Percentiles rank a stretch among this genome's conserved stretches.
Evolutionary conservation across 768 basidiomycete species (phyloP).

Genomic region (Podaxis mareebaensis): DNA sequence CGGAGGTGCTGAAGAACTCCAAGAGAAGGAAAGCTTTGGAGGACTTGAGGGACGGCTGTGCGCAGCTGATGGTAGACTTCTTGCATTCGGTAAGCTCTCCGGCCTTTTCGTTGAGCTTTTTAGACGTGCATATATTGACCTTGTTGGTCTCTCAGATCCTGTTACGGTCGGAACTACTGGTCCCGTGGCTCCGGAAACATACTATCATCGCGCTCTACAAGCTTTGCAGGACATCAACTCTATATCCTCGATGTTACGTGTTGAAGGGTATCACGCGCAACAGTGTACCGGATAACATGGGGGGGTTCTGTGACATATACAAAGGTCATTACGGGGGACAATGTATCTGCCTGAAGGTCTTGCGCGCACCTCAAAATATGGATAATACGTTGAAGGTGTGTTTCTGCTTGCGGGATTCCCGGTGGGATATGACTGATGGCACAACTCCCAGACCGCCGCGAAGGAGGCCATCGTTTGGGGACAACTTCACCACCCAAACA

Average conservation of each 20-base stretch:
- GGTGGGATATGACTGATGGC: no score
- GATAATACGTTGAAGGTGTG: neutral
- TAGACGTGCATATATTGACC: no score
- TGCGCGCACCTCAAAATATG: neutral
- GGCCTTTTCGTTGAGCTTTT: no score
- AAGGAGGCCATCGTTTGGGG: slow-evolving; percentile 14
- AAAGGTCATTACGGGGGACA: neutral
- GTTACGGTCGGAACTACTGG: no score
- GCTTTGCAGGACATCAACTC: neutral
- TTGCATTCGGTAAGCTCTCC: no score
- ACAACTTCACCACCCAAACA: neutral
- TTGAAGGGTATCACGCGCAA: neutral
- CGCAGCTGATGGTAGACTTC: no score
- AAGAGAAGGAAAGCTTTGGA: no score
- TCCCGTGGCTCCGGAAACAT: neutral
- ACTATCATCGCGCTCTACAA: neutral
- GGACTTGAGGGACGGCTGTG: no score
- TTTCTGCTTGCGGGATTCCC: neutral
- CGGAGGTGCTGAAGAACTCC: no score
- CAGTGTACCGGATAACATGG: neutral
- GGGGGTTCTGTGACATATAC: neutral
- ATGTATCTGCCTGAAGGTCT: neutral
- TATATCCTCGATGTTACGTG: slow-evolving; percentile 4
- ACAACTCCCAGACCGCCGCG: neutral
- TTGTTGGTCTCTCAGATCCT: no score